Evolutionary conservation across 805 yeast genomes (phyloP).

Genomic region (Candida wancherniae): DNA sequence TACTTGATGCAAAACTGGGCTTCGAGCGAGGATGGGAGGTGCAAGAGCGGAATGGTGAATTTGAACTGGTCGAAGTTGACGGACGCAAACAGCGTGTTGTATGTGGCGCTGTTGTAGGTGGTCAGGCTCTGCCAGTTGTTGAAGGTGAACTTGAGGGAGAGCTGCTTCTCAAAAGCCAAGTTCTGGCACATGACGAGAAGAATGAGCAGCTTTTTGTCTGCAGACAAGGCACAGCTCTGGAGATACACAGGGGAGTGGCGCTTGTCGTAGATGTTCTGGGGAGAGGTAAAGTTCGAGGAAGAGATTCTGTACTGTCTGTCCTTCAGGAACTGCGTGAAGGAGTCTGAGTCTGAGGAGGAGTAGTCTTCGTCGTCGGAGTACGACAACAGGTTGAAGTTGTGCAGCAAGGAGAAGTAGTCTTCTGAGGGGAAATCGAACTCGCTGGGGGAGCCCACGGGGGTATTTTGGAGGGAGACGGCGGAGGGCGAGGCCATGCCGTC

Average conservation of each 20-base stretch:
- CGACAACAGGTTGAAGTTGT: constrained; percentile 16
- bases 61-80: constrained; percentile 43
- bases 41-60: constrained; percentile 43
- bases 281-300: constrained; percentile 12
- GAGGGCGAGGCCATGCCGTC: constrained; percentile 57
- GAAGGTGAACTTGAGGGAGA: constrained; percentile 43
- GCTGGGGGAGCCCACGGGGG: constrained; percentile 41
- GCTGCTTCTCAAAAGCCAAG: constrained; percentile 32
- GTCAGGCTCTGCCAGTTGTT: constrained; percentile 44
- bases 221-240: constrained; percentile 32
- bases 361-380: constrained; percentile 21
- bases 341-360: constrained; percentile 14
- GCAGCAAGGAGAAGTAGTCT: constrained; percentile 26
- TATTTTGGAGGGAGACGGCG: constrained; percentile 54
- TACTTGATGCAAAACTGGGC: constrained; percentile 34
- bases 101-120: constrained; percentile 19
- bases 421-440: constrained; percentile 7
- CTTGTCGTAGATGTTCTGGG: constrained; percentile 16
- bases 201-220: constrained; percentile 18
- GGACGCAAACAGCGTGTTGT: constrained; percentile 20
- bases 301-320: constrained; percentile 16
- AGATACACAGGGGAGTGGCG: constrained; percentile 24
- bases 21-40: constrained; percentile 26
- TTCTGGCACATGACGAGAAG: constrained; percentile 31
- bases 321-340: constrained; percentile 10